phyloP scores from a whole-genome alignment of 1,284 basidiomycete genomes.

The Cutaneotrichosporon sp. region DNA sequence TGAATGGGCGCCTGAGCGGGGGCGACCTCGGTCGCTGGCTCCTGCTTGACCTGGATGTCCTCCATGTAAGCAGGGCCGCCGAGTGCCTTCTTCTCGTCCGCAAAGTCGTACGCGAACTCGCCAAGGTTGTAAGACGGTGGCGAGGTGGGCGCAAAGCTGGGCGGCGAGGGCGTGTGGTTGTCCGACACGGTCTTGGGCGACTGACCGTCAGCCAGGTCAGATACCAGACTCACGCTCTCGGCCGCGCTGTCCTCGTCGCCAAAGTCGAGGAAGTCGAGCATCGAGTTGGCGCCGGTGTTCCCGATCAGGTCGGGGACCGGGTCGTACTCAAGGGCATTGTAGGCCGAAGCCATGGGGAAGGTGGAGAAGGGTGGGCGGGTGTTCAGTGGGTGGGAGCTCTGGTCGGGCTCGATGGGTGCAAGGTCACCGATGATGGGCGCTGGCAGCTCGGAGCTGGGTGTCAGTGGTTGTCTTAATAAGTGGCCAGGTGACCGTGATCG shows the following conservation, averaged over 20 bases:
- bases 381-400: background rate
- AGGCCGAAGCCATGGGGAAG: slow-evolving; percentile 16
- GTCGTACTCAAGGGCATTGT: slow-evolving; percentile 25
- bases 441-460: background rate
- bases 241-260: slow-evolving; percentile 33
- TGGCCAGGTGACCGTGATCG: background rate
- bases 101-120: slow-evolving; percentile 36
- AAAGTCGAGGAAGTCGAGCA: slow-evolving; percentile 48
- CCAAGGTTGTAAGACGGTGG: slow-evolving; percentile 29
- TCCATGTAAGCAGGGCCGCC: slow-evolving; percentile 18
- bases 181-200: slow-evolving; percentile 46
- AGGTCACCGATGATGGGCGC: background rate
- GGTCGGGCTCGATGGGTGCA: background rate
- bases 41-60: slow-evolving; percentile 39
- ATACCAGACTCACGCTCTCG: slow-evolving; percentile 34
- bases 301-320: slow-evolving; percentile 40
- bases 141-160: slow-evolving; percentile 20
- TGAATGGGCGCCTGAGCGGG: slow-evolving; percentile 9
- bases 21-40: slow-evolving; percentile 37
- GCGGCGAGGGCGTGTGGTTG: slow-evolving; percentile 48
- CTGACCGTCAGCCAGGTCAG: slow-evolving; percentile 30
- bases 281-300: slow-evolving; percentile 43
- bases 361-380: slow-evolving; percentile 1
- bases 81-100: slow-evolving; percentile 28
- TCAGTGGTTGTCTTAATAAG: background rate